Percentiles rank a stretch among this genome's conserved stretches.
phyloP scores from a whole-genome alignment of 1,139 yeast species.

The Saccharomyces pastorianus region DNA sequence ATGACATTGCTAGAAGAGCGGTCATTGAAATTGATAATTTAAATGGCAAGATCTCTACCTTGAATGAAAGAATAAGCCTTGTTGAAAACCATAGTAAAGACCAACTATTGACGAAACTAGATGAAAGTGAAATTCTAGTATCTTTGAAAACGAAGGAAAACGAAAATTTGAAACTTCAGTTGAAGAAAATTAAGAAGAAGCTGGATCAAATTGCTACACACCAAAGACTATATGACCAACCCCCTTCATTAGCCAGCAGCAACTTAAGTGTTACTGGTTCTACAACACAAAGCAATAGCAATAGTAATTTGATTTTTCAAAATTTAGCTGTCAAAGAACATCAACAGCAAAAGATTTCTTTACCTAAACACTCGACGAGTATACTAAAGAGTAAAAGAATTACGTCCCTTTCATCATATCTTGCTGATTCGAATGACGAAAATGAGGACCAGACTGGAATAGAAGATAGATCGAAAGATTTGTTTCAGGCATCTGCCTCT shows the following conservation, averaged over 20 bases:
- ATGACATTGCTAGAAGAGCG: slow-evolving; percentile 75
- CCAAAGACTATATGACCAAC: slow-evolving; percentile 6
- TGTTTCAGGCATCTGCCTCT: background rate
- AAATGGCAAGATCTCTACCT: slow-evolving; percentile 46
- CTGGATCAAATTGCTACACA: slow-evolving; percentile 55
- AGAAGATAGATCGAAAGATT: background rate
- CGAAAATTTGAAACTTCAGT: slow-evolving; percentile 39
- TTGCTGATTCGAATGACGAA: background rate
- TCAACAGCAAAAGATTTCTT: background rate
- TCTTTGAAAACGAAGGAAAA: slow-evolving; percentile 13
- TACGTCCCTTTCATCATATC: slow-evolving; percentile 10
- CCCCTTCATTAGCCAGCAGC: slow-evolving; percentile 1
- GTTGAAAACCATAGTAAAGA: slow-evolving; percentile 66
- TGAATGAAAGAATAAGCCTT: slow-evolving; percentile 40
- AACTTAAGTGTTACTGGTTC: background rate
- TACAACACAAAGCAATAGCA: background rate
- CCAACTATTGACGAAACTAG: slow-evolving; percentile 36
- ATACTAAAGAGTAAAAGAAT: slow-evolving; percentile 12
- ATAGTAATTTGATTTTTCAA: background rate
- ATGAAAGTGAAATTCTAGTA: slow-evolving; percentile 34
- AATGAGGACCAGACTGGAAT: background rate
- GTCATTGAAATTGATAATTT: slow-evolving; percentile 57
- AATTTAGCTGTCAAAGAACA: background rate
- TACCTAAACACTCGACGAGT: background rate
- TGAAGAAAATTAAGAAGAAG: slow-evolving; percentile 57